These are phyloP conservation scores for Diaporthe citriasiana DNA, from an alignment of 2,329 filamentous ascomycete genomes.

Conservation along the genomic window DNA sequence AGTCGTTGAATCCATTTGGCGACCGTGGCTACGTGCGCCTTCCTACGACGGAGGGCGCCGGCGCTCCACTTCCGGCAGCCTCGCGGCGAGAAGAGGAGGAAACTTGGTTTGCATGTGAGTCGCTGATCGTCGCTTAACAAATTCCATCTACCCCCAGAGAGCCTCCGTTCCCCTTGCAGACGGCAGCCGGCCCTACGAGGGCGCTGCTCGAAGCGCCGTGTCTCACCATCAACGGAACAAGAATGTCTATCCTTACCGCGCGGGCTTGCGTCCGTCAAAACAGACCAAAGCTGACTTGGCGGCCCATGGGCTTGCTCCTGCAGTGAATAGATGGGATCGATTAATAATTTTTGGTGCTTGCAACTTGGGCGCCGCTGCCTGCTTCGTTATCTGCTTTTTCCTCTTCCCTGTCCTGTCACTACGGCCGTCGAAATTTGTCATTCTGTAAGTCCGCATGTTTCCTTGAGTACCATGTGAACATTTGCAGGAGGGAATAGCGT, in stretches of 20 bases:
- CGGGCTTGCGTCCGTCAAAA: constrained; percentile 24
- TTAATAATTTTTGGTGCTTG: constrained; percentile 92
- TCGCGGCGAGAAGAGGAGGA: constrained; percentile 93
- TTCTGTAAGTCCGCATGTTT: constrained; percentile 80
- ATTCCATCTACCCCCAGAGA: constrained; percentile 46
- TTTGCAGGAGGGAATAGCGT: constrained; percentile 22
- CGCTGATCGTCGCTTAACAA: constrained; percentile 44
- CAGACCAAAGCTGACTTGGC: constrained; percentile 48
- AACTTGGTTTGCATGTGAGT: constrained; percentile 95
- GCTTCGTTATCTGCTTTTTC: constrained; percentile 94
- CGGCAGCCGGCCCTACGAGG: constrained; percentile 50
- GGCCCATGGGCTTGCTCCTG: constrained; percentile 37
- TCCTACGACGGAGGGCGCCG: constrained; percentile 85
- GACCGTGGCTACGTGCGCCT: constrained; percentile 90
- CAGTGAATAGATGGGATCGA: constrained; percentile 98
- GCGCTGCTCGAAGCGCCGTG: constrained; percentile 59
- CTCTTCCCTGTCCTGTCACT: constrained; percentile 87
- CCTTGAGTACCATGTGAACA: constrained; percentile 40
- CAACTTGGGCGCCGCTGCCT: constrained; percentile 88
- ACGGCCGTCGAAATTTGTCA: constrained; percentile 93
- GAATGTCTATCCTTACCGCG: constrained; percentile 40
- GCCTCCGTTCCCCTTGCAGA: constrained; percentile 57
- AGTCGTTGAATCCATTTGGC: constrained; percentile 89
- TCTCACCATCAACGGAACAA: constrained; percentile 57
- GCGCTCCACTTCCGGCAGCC: constrained; percentile 88